Percentiles rank a stretch among this genome's conserved stretches.
Conservation (phyloP, 352 stramenopile species). For the Globisporangium alternatum region DNA sequence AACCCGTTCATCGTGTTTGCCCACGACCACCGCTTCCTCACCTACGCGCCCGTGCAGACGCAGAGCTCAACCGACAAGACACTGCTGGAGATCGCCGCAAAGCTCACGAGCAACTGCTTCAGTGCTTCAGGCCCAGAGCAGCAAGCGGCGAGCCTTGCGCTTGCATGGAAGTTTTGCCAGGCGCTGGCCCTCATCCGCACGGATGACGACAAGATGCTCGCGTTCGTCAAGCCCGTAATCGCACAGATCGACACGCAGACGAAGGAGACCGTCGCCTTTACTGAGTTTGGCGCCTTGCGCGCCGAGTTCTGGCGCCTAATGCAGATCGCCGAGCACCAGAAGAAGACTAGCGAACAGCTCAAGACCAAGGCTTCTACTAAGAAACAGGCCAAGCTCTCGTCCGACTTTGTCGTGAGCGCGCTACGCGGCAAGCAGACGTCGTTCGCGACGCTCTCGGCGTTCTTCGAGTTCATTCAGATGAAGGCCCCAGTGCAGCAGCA, state of each 20-base stretch:
- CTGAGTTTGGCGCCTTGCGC: conserved; percentile 30
- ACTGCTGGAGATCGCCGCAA: conserved; percentile 32
- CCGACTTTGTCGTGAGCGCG: conserved; percentile 29
- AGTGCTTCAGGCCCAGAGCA: neutral
- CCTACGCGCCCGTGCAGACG: conserved; percentile 15
- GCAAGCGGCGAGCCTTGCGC: conserved; percentile 25
- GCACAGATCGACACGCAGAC: conserved; percentile 26
- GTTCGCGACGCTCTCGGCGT: conserved; percentile 55
- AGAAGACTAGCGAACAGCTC: conserved; percentile 9
- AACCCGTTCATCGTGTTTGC: conserved; percentile 45
- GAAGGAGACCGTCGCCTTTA: conserved; percentile 3
- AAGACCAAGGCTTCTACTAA: neutral
- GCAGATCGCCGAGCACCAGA: conserved; percentile 46
- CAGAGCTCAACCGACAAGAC: conserved; percentile 20
- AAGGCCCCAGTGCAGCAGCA: conserved; percentile 42
- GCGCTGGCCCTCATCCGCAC: conserved; percentile 50
- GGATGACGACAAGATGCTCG: conserved; percentile 32
- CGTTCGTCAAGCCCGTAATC: conserved; percentile 46
- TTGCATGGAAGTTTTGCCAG: conserved; percentile 72
- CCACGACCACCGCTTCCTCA: conserved; percentile 38
- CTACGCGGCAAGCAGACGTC: conserved; percentile 45
- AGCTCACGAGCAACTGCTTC: conserved; percentile 23
- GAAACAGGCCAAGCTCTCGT: conserved; percentile 17
- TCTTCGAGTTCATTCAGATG: conserved; percentile 65
- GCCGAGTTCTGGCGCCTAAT: conserved; percentile 72